Base-by-base conservation (phyloP, 83 land plant species). In the Picea engelmannii region DNA sequence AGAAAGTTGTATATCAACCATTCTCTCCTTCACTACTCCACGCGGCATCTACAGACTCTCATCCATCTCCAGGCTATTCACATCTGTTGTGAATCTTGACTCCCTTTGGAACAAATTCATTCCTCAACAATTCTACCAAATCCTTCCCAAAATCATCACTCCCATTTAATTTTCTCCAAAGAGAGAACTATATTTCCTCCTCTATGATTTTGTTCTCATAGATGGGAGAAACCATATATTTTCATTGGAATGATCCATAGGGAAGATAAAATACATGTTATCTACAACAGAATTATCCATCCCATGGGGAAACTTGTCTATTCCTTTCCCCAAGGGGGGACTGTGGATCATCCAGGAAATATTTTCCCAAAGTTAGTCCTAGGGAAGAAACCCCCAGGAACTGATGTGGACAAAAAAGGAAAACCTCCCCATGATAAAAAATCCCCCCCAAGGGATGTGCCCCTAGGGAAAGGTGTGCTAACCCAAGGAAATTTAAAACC, bases 181-280 rank as follows among this genome's bases (percentile, higher is more conserved):
- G 79, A 83, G 79, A 67, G 84, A 87, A 16, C 87, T 89, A 65
- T 89, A 76, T 73, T 70, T 82, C 38, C 40, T 23, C 9, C 83
- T 89, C 68, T 87, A 79, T 62, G 76, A 81, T 13, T 15, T 24
- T 24, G 76, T 89, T 68, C 83, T 89, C 62, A 78, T 89, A 61
- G 87, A 89, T 20, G 84, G 59, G 6, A 86, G 91, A 42, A 42
- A 42, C 3, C 70, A 87, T 86, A 87, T 82, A 52, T 87, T 87
- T 63, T 62, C 27, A 61, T 38, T 87, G 79, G 86, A 87, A 2
- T 74, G 65, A 79, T 27, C 59, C 16, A 87, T 52, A 16, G 89
- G 79, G 42, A 81, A 79, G 78, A 82, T 84, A 59, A 66, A 84
- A 16, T 87, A 64, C 76, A 84, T 87, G 89, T 17, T 87, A 44